Percentiles rank a stretch among this genome's conserved stretches.
phyloP scores from a whole-genome alignment of 495 filamentous ascomycete species.

The Usnea hakonensis region DNA sequence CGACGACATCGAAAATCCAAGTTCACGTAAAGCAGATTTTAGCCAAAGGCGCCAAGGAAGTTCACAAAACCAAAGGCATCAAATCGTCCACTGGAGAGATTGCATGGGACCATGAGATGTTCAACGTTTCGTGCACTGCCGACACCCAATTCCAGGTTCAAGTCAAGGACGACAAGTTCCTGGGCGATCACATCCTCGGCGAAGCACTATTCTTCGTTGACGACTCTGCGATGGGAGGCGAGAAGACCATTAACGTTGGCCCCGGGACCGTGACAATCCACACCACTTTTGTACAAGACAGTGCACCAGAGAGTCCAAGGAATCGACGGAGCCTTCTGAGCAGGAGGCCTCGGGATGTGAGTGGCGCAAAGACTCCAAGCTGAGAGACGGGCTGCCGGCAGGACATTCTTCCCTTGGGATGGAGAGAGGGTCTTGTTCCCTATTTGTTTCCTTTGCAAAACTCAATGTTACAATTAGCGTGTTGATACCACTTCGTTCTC shows the following conservation, averaged over 20 bases:
- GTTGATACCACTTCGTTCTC: conserved; percentile 11
- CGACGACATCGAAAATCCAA: conserved; percentile 69
- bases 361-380: conserved; percentile 16
- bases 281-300: conserved; percentile 51
- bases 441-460: too few species aligned
- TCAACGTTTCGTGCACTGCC: conserved; percentile 65
- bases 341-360: conserved; percentile 37
- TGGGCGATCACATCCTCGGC: conserved; percentile 76
- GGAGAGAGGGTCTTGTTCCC: neutral
- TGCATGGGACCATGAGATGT: conserved; percentile 65
- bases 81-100: conserved; percentile 57
- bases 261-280: conserved; percentile 58
- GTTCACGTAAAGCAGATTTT: conserved; percentile 60
- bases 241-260: conserved; percentile 67
- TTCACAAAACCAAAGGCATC: conserved; percentile 76
- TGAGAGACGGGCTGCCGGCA: neutral
- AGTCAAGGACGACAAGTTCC: conserved; percentile 74
- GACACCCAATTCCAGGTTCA: conserved; percentile 80
- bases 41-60: conserved; percentile 60
- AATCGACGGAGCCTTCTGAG: conserved; percentile 48
- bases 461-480: neutral
- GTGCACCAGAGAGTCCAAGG: conserved; percentile 47
- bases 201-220: conserved; percentile 84
- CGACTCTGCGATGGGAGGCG: conserved; percentile 55
- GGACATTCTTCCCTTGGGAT: neutral